phyloP scores from a whole-genome alignment of 2,329 filamentous ascomycete genomes.

The Aspergillus sojae region DNA sequence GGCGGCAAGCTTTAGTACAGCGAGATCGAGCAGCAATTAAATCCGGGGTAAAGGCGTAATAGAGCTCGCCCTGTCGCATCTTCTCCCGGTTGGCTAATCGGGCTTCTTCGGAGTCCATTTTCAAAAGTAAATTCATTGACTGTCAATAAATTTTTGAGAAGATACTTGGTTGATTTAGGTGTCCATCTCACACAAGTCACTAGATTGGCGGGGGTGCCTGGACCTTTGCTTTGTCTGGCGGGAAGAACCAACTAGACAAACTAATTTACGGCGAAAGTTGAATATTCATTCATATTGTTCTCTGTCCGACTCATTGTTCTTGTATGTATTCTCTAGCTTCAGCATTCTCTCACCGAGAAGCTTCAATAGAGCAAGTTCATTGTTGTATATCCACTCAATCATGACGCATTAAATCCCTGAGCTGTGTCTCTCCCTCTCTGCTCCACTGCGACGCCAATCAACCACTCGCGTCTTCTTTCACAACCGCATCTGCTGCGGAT shows the following conservation, averaged over 20 bases:
- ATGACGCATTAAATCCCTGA: not conserved
- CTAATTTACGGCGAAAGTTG: not conserved
- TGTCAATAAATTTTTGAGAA: not conserved
- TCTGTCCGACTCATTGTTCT: conserved; percentile 3
- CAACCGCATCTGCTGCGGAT: not conserved
- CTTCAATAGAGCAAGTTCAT: not conserved
- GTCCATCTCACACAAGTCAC: not conserved
- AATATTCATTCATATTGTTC: conserved; percentile 10
- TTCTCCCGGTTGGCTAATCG: conserved; percentile 34
- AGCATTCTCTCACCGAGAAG: not conserved
- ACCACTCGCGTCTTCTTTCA: not conserved
- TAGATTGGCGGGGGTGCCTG: not conserved
- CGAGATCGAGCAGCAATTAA: conserved; percentile 65
- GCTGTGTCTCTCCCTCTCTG: not conserved
- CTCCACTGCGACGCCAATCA: not conserved
- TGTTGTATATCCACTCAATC: not conserved
- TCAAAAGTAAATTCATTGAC: too few species aligned
- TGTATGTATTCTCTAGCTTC: not conserved
- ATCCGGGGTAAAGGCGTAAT: conserved; percentile 72
- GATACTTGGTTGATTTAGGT: not conserved
- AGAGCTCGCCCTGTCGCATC: conserved; percentile 71
- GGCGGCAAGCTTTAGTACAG: conserved; percentile 62
- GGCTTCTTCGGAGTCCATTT: conserved; percentile 18
- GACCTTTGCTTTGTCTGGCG: not conserved
- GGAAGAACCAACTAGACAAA: not conserved